Evolutionary conservation across 106 monocot genomes (phyloP).

Genomic region (Iris macrosiphon): DNA sequence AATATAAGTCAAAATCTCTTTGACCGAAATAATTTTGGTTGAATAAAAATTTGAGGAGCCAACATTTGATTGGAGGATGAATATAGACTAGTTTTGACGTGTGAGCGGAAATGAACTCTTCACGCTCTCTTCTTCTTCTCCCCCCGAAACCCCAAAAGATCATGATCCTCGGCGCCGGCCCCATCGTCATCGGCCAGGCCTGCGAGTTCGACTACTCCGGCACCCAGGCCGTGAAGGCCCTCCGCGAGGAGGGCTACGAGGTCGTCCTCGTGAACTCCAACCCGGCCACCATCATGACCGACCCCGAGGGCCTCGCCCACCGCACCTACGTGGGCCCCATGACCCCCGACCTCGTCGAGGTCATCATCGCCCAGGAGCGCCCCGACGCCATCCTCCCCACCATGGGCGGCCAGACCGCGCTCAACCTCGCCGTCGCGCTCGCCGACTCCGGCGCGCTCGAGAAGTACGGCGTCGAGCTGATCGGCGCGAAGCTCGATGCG

Average conservation of each 20-base stretch:
- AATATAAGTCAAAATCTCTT: no score
- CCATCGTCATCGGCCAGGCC: slow-evolving; percentile 96
- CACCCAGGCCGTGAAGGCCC: slow-evolving; percentile 93
- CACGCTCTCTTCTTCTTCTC: no score
- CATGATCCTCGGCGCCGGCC: slow-evolving; percentile 91
- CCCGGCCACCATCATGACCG: slow-evolving; percentile 99
- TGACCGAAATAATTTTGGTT: no score
- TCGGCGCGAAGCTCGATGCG: slow-evolving; percentile 86
- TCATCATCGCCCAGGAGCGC: slow-evolving; percentile 59
- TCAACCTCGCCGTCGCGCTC: slow-evolving; percentile 91
- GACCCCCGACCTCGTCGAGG: slow-evolving; percentile 80
- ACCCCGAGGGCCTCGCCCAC: slow-evolving; percentile 71
- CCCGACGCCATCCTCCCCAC: slow-evolving; percentile 94
- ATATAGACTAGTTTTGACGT: no score
- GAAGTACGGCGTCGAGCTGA: slow-evolving; percentile 58
- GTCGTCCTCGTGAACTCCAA: slow-evolving; percentile 97
- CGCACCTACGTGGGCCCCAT: slow-evolving; percentile 91
- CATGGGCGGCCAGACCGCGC: slow-evolving; percentile 99
- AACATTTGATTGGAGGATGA: no score
- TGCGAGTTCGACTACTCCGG: slow-evolving; percentile 99
- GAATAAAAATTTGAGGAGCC: no score
- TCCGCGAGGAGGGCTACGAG: slow-evolving; percentile 87
- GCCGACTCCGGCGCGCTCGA: slow-evolving; percentile 71
- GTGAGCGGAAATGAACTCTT: no score
- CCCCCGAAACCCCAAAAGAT: no score